phyloP scores from a whole-genome alignment of 805 yeast genomes.

The Zygotorulaspora sp. region DNA sequence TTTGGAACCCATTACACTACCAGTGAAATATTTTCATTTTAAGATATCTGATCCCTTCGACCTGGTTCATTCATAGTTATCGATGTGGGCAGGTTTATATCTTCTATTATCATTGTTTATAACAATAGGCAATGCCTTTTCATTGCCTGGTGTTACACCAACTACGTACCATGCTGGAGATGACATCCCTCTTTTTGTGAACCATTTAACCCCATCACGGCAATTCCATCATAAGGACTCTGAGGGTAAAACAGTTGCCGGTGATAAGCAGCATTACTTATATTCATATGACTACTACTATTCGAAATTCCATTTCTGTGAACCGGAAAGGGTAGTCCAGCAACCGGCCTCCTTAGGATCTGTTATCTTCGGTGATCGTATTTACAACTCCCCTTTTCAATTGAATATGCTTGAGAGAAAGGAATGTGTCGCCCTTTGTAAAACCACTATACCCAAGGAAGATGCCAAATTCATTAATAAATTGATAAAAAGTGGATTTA shows the following conservation, averaged over 20 bases:
- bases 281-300: conserved; percentile 82
- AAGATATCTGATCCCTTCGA: too few species aligned
- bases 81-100: too few species aligned
- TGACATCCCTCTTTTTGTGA: conserved; percentile 71
- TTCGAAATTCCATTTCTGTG: conserved; percentile 77
- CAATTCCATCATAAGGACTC: conserved; percentile 40
- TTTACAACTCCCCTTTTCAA: conserved; percentile 85
- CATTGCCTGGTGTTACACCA: conserved; percentile 95
- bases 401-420: conserved; percentile 71
- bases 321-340: conserved; percentile 50
- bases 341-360: conserved; percentile 91
- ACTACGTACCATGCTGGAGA: conserved; percentile 77
- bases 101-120: conserved; percentile 6
- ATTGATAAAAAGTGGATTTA: conserved; percentile 75
- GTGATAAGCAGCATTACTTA: conserved; percentile 48
- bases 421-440: conserved; percentile 66
- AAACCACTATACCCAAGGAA: conserved; percentile 49
- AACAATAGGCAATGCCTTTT: conserved; percentile 50
- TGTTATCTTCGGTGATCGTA: conserved; percentile 91
- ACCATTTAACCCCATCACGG: conserved; percentile 81
- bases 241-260: conserved; percentile 37
- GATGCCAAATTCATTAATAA: conserved; percentile 75
- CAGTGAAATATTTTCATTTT: too few species aligned
- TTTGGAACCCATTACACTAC: too few species aligned
- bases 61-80: too few species aligned